Base-by-base conservation (phyloP, 2,329 filamentous ascomycete genomes). In the Tolypocladium guangdongense region DNA sequence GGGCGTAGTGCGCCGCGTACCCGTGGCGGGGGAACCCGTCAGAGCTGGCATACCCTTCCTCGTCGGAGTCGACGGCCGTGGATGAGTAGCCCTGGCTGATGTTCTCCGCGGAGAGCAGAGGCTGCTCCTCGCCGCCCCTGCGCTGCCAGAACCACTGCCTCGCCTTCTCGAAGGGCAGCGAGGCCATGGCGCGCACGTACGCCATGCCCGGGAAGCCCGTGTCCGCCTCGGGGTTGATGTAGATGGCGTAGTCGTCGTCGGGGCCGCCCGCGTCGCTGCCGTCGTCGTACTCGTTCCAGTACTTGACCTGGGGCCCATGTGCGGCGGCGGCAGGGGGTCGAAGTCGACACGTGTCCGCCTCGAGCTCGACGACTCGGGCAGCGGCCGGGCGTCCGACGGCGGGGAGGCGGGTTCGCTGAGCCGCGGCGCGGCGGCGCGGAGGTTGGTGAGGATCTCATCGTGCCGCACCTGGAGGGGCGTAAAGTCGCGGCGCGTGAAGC, bases 261-360 rank as follows among this genome's bases (percentile, higher is more conserved):
- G 76, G 71, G 3, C 78, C 82, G 50, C 76, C 79, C 2, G 70
- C 72, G 52, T 90, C 87, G 64, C 88, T 90, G 10, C 87, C 87
- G 64, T 91, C 73, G 59, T 95, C 89, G 66, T 92, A 93, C 66
- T 95, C 89, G 67, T 88, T 92, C 88, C 89, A 95, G 64, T 92
- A 93, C 47, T 74, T 72, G 18, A 69, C 62, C 50, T 66, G 65
- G 66, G 60, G 8, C 60, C 52, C 37, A 60, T 56, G 16, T 60
- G 54, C 6, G 67, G 59, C 11, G 66, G 63, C 3, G 68, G 67
- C 3, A 70, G 58, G 20, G 61, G 59, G 6, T 66, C 62, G 52
- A 70, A 70, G 35, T 56, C 56, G 51, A 62, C 60, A 30, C 56
- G 63, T 49, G 54, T 46, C 35, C 56, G 49, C 33, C 55, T 8